phyloP scores from a whole-genome alignment of 352 stramenopile species.

The Discostella stelligera region DNA sequence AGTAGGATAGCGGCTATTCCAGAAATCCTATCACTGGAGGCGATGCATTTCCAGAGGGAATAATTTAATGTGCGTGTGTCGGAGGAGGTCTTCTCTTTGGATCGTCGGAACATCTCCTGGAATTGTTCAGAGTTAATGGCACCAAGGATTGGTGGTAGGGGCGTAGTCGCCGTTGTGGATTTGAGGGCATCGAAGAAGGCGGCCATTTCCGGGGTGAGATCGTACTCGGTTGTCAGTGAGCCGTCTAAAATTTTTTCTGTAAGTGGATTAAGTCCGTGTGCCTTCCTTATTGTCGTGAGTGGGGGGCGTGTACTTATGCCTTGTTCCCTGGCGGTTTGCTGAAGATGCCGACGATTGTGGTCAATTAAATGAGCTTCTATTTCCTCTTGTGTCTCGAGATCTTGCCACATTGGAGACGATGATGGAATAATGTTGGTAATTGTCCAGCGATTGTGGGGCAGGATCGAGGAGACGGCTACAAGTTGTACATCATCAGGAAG shows the following conservation, averaged over 20 bases:
- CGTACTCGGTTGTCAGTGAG: not conserved
- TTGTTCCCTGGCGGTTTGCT: conserved; percentile 24
- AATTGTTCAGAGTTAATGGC: conserved; percentile 4
- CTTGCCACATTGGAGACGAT: conserved; percentile 10
- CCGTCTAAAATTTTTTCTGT: not conserved
- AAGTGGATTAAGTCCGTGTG: not conserved
- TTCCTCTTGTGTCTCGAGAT: not conserved
- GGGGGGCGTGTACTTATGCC: not conserved
- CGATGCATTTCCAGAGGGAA: conserved; percentile 13
- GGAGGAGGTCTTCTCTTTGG: conserved; percentile 17
- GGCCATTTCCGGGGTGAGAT: not conserved
- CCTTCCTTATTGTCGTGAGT: not conserved
- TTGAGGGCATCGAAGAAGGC: conserved; percentile 8
- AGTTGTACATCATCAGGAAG: conserved; percentile 10
- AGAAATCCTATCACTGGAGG: not conserved
- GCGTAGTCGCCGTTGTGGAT: not conserved
- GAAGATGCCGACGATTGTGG: conserved; percentile 27
- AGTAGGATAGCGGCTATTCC: not conserved
- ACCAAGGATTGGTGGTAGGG: not conserved
- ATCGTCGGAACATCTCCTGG: conserved; percentile 11
- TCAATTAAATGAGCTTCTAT: conserved; percentile 20
- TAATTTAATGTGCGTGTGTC: not conserved
- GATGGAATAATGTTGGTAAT: not conserved
- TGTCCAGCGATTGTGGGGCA: not conserved
- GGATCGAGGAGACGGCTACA: not conserved